phyloP scores from a whole-genome alignment of 176 grass and related monocot genomes.

The Tillandsia leiboldiana region DNA sequence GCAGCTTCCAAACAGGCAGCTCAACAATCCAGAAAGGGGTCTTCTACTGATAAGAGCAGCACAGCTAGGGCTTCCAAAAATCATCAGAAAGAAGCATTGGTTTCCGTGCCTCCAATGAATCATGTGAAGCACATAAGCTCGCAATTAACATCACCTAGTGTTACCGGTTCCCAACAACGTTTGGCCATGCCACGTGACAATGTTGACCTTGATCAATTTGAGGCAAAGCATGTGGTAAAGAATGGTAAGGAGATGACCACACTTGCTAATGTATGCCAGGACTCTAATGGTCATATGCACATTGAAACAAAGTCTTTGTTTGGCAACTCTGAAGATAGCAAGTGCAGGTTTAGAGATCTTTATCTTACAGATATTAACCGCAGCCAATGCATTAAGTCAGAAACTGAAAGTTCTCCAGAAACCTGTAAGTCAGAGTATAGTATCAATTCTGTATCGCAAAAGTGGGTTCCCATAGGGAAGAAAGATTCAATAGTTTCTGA shows the following conservation, averaged over 20 bases:
- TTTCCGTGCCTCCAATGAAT: conserved; percentile 14
- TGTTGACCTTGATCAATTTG: conserved; percentile 3
- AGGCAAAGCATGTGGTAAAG: conserved; percentile 1
- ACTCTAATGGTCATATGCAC: neutral
- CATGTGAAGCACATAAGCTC: conserved; percentile 2
- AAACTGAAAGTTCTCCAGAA: conserved; percentile 24
- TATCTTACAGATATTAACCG: conserved; percentile 25
- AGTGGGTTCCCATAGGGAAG: conserved; percentile 40
- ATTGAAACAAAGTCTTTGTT: neutral
- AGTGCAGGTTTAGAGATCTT: conserved; percentile 1
- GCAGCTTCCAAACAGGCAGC: conserved; percentile 25
- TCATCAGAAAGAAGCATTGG: conserved; percentile 30
- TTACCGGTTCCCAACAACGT: conserved; percentile 16
- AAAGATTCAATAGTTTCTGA: conserved; percentile 13
- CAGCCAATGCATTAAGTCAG: conserved; percentile 17
- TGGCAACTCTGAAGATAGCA: neutral
- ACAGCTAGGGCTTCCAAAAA: conserved; percentile 6
- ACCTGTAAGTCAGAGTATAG: conserved; percentile 16
- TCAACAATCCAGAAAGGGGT: conserved; percentile 14
- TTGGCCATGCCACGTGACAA: conserved; percentile 11
- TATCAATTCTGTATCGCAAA: conserved; percentile 25
- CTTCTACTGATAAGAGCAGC: conserved; percentile 13
- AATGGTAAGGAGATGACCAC: conserved; percentile 11
- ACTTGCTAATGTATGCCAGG: conserved; percentile 1
- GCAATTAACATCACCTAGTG: conserved; percentile 26